Base-by-base conservation (phyloP, 1,139 yeast species). In the Pichia inconspicua region DNA sequence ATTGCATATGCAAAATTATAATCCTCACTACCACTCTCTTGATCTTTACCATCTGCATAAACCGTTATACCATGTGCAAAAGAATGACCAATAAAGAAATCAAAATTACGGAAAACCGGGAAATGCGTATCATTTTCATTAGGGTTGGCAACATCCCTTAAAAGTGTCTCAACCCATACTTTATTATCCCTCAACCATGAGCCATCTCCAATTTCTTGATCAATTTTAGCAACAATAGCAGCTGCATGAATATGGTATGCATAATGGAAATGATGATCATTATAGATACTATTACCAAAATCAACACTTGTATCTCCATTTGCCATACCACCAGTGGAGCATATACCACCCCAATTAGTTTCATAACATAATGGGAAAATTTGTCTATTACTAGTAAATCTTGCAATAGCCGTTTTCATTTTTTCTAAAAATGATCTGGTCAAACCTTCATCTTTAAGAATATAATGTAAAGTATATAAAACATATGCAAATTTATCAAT, bases 251-350 rank as follows among this genome's bases (percentile, higher is more conserved):
- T 74, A 58, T 82, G 88, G 57, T 84, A 84, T 1, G 88, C 87
- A 59, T 83, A 84, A 65, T 84, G 92, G 70, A 84, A 84, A 65
- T 84, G 92, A 58, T 84, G 94, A 58, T 84, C 94, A 58, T 84
- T 84, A 61, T 84, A 84, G 59, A 77, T 80, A 14, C 89, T 73
- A 59, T 84, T 84, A 47, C 94, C 94, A 62, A 80, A 84, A 67
- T 84, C 94, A 52, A 68, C 70, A 36, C 70, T 65, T 40, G 69
- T 64, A 44, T 67, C 68, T 1, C 80, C 81, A 19, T 70, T 78
- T 3, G 39, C 40, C 1, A 80, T 73, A 1, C 78, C 80, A 0
- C 89, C 87, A 0, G 83, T 74, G 0, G 90, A 82, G 14, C 82
- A 73, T 10, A 84, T 60, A 15, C 94, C 94, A 59, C 78, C 79